Percentiles rank a stretch among this genome's conserved stretches.
These are phyloP conservation scores for Lachancea sp. DNA, from an alignment of 805 yeast species.

Conservation along the genomic window DNA sequence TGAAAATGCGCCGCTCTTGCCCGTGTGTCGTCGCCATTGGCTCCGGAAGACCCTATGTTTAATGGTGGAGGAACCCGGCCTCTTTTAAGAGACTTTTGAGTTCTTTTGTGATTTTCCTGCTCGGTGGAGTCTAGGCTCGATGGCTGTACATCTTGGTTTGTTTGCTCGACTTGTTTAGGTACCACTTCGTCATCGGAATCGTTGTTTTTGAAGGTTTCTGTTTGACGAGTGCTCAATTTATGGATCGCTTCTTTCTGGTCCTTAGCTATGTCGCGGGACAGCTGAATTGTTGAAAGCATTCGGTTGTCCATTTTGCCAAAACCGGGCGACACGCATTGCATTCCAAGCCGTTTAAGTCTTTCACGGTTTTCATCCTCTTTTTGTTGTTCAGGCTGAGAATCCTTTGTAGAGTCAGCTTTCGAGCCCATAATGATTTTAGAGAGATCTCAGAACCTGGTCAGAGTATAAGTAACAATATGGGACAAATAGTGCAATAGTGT, in stretches of 20 bases:
- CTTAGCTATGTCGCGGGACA: conserved; percentile 23
- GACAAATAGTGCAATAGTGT: too few relatives aligned
- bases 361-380: conserved; percentile 4
- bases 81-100: conserved; percentile 21
- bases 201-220: neutral
- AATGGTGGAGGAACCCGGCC: conserved; percentile 26
- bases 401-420: neutral
- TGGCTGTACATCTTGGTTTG: neutral
- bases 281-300: conserved; percentile 21
- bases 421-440: neutral
- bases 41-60: conserved; percentile 4
- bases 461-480: too few relatives aligned
- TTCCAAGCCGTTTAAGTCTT: conserved; percentile 16
- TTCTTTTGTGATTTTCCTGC: neutral
- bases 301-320: conserved; percentile 21
- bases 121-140: neutral
- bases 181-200: neutral
- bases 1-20: neutral
- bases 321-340: conserved; percentile 27
- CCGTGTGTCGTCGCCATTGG: neutral
- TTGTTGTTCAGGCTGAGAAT: neutral
- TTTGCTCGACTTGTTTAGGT: neutral
- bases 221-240: conserved; percentile 4
- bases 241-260: conserved; percentile 19
- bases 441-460: neutral